Evolutionary conservation across 163 green algal species (phyloP).

Genomic region (Trebouxiophyceae sp.): DNA sequence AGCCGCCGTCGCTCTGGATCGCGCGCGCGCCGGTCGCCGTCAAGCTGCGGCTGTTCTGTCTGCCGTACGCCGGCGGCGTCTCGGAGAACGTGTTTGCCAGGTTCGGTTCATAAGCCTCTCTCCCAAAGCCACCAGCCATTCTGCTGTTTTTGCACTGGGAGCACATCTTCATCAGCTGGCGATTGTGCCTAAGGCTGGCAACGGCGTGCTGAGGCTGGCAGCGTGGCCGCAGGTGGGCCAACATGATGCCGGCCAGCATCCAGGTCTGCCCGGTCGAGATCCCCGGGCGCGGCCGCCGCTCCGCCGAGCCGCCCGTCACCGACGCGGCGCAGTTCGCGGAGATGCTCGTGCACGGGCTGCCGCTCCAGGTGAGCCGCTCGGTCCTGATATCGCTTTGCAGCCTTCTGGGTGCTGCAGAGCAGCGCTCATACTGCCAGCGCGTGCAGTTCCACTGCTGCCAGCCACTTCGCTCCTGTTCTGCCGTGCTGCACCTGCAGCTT

Average conservation of each 20-base stretch:
- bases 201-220: too few species aligned
- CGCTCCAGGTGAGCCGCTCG: conserved; percentile 26
- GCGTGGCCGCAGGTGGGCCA: conserved; percentile 22
- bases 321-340: conserved; percentile 17
- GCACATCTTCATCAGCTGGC: too few species aligned
- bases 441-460: too few species aligned
- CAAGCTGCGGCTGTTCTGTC: conserved; percentile 40
- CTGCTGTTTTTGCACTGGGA: too few species aligned
- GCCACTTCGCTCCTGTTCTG: too few species aligned
- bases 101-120: too few species aligned
- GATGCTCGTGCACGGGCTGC: conserved; percentile 20
- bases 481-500: too few species aligned
- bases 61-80: conserved; percentile 41
- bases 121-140: too few species aligned
- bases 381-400: too few species aligned
- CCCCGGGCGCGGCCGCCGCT: conserved; percentile 27
- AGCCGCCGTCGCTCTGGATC: conserved; percentile 15
- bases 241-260: conserved; percentile 30
- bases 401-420: too few species aligned
- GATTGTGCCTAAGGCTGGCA: too few species aligned
- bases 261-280: conserved; percentile 42
- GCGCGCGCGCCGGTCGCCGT: conserved; percentile 15
- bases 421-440: too few species aligned
- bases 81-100: conserved; percentile 39
- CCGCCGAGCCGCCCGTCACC: conserved; percentile 11